Conservation (phyloP, 2,329 filamentous ascomycete genomes). For the Neobulgaria alba region DNA sequence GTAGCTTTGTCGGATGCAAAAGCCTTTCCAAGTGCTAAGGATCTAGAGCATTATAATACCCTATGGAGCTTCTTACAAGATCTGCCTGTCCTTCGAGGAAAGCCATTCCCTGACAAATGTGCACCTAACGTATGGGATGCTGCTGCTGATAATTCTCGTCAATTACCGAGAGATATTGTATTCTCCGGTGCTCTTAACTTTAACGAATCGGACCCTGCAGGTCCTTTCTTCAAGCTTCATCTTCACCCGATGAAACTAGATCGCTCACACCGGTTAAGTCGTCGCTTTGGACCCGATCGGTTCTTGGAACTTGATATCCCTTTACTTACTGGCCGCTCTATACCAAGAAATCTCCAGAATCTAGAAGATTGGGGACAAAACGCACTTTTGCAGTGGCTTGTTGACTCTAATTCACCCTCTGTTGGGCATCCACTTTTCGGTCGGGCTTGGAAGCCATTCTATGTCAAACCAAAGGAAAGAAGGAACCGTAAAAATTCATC, state of each 20-base stretch:
- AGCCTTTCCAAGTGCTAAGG: conserved; percentile 4
- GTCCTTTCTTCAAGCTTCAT: conserved; percentile 37
- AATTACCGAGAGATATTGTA: conserved; percentile 35
- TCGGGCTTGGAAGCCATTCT: conserved; percentile 25
- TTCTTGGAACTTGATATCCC: conserved; percentile 50
- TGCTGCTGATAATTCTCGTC: conserved; percentile 11
- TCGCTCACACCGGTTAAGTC: conserved; percentile 40
- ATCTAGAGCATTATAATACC: conserved; percentile 36
- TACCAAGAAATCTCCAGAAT: conserved; percentile 25
- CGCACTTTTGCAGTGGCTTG: conserved; percentile 34
- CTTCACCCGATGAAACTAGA: conserved; percentile 43
- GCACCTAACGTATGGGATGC: conserved; percentile 36
- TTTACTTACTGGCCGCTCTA: conserved; percentile 27
- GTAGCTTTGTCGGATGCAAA: conserved; percentile 15
- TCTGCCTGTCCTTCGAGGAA: conserved; percentile 35
- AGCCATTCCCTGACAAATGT: conserved; percentile 40
- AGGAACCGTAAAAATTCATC: conserved; percentile 32
- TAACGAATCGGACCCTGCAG: conserved; percentile 27
- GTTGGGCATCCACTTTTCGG: conserved; percentile 22
- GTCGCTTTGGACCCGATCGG: conserved; percentile 49
- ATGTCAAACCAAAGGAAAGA: conserved; percentile 17
- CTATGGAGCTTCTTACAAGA: conserved; percentile 36
- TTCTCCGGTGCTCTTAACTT: conserved; percentile 37
- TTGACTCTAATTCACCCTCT: conserved; percentile 5
- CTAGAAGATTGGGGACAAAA: conserved; percentile 28